Evolutionary conservation across 2,329 filamentous ascomycete species (phyloP), one percentile per base, ranked within the genome.

Genomic region (Clonostachys byssicola): DNA sequence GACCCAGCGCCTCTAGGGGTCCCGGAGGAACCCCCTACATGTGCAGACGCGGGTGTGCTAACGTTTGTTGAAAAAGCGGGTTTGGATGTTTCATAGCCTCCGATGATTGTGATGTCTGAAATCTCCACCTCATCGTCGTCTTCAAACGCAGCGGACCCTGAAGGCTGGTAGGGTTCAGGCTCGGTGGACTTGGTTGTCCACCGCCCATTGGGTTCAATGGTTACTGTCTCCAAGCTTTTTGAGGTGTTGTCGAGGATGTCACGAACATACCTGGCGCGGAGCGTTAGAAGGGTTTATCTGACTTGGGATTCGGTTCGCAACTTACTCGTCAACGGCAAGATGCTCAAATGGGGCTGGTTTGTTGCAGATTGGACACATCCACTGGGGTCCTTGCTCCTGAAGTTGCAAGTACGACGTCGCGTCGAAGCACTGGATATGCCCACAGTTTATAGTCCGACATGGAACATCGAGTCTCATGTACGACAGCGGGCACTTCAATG

Each of bases 311-410:
- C 23, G 23, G 23, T 9, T 30, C 20, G 20, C 23, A 41, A 70
- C 83, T 67, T 74, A 94, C 81, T 94, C 88, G 56, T 99, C 94
- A 33, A 97, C 83, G 12, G 89, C 90, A 20, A 99, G 71, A 43
- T 81, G 84, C 44, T 92, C 87, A 64, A 89, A 99, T 0, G 85
- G 82, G 2, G 91, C 85, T 1, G 81, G 69, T 60, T 92, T 95
- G 66, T 86, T 92, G 72, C 94, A 99, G 18, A 96, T 86, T 1
- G 94, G 94, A 59, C 94, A 99, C n/a, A 84, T 77, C 94, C 94
- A 99, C 16, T 94, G 95, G 0, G 94, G 94, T 0, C 90, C 92
- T 71, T 99, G 94, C 63, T 97, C 91, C 63, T 97, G 92, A 30
- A 99, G 71, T 57, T 96, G 89, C 17, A 99, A 76, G 62, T 96